Conservation (phyloP, 495 filamentous ascomycete genomes). For the Trichoderma erinaceum region DNA sequence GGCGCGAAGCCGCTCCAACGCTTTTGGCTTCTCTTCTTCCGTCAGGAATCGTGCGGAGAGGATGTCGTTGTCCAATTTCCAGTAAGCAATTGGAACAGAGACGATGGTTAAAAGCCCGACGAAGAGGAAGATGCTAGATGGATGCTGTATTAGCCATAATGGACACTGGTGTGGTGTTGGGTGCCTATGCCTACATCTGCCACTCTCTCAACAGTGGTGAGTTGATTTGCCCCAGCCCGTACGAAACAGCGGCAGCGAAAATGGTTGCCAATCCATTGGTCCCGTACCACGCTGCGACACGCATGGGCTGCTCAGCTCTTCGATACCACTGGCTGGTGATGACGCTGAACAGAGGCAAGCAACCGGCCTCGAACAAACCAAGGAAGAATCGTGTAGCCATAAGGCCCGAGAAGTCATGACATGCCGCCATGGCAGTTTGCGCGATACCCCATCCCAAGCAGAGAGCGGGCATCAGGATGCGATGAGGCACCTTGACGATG, state of each 20-base stretch:
- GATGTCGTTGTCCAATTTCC: constrained; percentile 48
- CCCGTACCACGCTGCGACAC: constrained; percentile 61
- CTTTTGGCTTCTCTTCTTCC: constrained; percentile 39
- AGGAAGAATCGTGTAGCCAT: constrained; percentile 54
- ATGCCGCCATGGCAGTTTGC: constrained; percentile 48
- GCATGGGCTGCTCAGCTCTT: constrained; percentile 52
- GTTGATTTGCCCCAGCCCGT: constrained; percentile 52
- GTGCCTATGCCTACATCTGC: constrained; percentile 48
- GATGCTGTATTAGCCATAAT: constrained; percentile 37
- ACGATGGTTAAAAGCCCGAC: constrained; percentile 42
- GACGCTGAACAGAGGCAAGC: constrained; percentile 35
- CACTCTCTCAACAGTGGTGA: constrained; percentile 48
- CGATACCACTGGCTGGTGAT: constrained; percentile 59
- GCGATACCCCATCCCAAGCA: constrained; percentile 57
- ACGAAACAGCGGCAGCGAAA: constrained; percentile 54
- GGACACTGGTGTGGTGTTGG: constrained; percentile 40
- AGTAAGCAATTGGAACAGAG: constrained; percentile 44
- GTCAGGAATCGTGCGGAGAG: constrained; percentile 49
- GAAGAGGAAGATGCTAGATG: constrained; percentile 39
- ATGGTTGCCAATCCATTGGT: constrained; percentile 60
- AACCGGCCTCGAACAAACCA: constrained; percentile 58
- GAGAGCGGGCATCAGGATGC: constrained; percentile 57
- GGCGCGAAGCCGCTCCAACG: constrained; percentile 40
- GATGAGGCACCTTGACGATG: constrained; percentile 60
- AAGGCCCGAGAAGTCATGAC: constrained; percentile 40